phyloP scores from a whole-genome alignment of 305 asterid species.

The Rubia occidens region DNA sequence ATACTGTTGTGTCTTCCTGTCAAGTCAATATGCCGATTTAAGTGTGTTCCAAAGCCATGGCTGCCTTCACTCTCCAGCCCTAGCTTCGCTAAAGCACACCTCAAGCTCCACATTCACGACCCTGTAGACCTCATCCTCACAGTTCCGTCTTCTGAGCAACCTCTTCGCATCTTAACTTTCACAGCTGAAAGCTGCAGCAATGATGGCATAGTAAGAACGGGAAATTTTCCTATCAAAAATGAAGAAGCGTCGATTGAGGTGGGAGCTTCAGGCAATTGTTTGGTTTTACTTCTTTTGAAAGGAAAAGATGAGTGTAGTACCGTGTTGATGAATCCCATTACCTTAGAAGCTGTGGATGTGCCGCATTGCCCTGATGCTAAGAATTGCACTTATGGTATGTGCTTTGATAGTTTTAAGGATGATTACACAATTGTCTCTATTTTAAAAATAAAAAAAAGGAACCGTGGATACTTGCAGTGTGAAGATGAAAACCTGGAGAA shows the following conservation, averaged over 20 bases:
- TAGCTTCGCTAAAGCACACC: slow-evolving; percentile 27
- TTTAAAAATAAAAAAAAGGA: slow-evolving; percentile 11
- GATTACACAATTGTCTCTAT: background rate
- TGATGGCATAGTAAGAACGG: background rate
- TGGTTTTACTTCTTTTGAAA: slow-evolving; percentile 16
- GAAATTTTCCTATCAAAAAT: background rate
- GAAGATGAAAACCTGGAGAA: background rate
- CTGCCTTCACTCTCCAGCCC: slow-evolving; percentile 20
- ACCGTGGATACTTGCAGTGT: slow-evolving; percentile 4
- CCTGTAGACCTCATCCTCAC: slow-evolving; percentile 22
- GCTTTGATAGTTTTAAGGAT: background rate
- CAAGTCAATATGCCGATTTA: slow-evolving; percentile 34
- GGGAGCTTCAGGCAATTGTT: slow-evolving; percentile 39
- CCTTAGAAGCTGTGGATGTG: slow-evolving; percentile 15
- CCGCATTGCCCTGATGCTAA: background rate
- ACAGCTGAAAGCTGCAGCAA: background rate
- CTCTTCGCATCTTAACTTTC: slow-evolving; percentile 17
- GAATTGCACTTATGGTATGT: background rate
- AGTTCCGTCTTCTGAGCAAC: slow-evolving; percentile 5
- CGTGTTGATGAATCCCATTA: slow-evolving; percentile 32
- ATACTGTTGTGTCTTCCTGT: slow-evolving; percentile 32
- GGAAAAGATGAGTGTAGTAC: background rate
- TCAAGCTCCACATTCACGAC: slow-evolving; percentile 4
- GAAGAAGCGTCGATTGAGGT: slow-evolving; percentile 5
- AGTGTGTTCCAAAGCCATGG: slow-evolving; percentile 36